Evolutionary conservation across 1,284 basidiomycete species (phyloP).

Genomic region (Dichomitus squalens): DNA sequence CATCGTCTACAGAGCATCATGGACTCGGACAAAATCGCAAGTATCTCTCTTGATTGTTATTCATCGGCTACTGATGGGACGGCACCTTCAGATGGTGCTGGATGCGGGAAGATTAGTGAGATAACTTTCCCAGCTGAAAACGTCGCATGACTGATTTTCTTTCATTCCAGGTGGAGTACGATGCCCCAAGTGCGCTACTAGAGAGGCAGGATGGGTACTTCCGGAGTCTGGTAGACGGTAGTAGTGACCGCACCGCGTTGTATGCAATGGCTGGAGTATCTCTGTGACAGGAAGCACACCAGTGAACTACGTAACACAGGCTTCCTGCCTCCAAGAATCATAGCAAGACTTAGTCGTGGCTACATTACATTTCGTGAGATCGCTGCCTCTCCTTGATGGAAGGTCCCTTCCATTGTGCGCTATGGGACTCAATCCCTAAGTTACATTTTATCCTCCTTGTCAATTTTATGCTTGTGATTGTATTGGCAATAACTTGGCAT

Average conservation of each 20-base stretch:
- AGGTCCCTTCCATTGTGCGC: too few species aligned
- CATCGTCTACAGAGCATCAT: conserved; percentile 42
- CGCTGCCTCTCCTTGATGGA: too few species aligned
- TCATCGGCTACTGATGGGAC: not conserved
- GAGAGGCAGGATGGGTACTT: conserved; percentile 51
- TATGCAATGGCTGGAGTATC: conserved; percentile 41
- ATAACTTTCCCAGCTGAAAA: not conserved
- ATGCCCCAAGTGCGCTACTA: conserved; percentile 62
- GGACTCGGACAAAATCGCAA: conserved; percentile 1
- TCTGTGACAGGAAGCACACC: too few species aligned
- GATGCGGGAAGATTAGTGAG: conserved; percentile 38
- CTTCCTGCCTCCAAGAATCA: too few species aligned
- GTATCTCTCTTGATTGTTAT: conserved; percentile 6
- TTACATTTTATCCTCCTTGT: too few species aligned
- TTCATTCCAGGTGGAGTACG: conserved; percentile 51
- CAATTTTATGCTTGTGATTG: too few species aligned
- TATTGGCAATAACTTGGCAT: too few species aligned
- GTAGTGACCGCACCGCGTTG: conserved; percentile 51
- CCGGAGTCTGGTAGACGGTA: conserved; percentile 60
- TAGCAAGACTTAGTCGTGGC: too few species aligned
- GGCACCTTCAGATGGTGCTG: conserved; percentile 37
- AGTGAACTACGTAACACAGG: too few species aligned
- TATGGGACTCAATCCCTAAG: too few species aligned
- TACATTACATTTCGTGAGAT: too few species aligned
- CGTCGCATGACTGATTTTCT: not conserved